Percentiles rank a stretch among this genome's conserved stretches.
phyloP scores from a whole-genome alignment of 208 protist species.

The Paratrypanosoma confusum region DNA sequence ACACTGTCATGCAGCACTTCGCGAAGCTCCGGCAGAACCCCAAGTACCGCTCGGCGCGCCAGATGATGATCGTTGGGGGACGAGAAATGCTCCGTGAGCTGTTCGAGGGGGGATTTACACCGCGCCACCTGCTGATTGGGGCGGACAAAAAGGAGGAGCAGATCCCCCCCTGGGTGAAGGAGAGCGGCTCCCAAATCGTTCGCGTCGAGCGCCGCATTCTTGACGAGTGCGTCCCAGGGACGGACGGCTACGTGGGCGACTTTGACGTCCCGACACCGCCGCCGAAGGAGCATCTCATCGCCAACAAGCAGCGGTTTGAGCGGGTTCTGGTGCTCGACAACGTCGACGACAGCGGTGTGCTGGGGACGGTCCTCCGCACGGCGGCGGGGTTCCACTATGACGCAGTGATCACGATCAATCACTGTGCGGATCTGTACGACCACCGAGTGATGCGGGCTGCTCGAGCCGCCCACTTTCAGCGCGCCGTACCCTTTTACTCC shows the following conservation, averaged over 20 bases:
- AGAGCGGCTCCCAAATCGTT: slow-evolving; percentile 42
- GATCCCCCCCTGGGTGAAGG: slow-evolving; percentile 39
- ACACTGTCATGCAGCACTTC: slow-evolving; percentile 75
- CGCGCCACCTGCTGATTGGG: slow-evolving; percentile 59
- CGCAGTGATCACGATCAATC: slow-evolving; percentile 70
- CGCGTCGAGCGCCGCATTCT: slow-evolving; percentile 35
- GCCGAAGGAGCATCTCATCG: slow-evolving; percentile 75
- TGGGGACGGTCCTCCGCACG: slow-evolving; percentile 74
- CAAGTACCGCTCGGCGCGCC: slow-evolving; percentile 65
- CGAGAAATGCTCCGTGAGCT: slow-evolving; percentile 76
- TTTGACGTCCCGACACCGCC: slow-evolving; percentile 73
- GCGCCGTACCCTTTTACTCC: slow-evolving; percentile 66
- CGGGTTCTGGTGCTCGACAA: slow-evolving; percentile 85
- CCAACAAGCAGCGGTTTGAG: slow-evolving; percentile 72
- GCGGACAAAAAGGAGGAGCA: slow-evolving; percentile 36
- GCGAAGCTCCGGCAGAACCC: slow-evolving; percentile 46
- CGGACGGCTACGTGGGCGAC: slow-evolving; percentile 82
- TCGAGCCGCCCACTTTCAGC: slow-evolving; percentile 80
- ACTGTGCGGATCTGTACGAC: slow-evolving; percentile 86
- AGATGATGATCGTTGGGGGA: slow-evolving; percentile 65
- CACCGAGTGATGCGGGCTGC: slow-evolving; percentile 76
- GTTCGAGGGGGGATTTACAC: slow-evolving; percentile 41
- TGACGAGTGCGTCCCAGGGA: slow-evolving; percentile 45
- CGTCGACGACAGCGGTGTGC: slow-evolving; percentile 66
- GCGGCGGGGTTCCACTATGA: slow-evolving; percentile 81